Evolutionary conservation across 257 asterid species (phyloP).

Genomic region (Plectranthus barbatus): DNA sequence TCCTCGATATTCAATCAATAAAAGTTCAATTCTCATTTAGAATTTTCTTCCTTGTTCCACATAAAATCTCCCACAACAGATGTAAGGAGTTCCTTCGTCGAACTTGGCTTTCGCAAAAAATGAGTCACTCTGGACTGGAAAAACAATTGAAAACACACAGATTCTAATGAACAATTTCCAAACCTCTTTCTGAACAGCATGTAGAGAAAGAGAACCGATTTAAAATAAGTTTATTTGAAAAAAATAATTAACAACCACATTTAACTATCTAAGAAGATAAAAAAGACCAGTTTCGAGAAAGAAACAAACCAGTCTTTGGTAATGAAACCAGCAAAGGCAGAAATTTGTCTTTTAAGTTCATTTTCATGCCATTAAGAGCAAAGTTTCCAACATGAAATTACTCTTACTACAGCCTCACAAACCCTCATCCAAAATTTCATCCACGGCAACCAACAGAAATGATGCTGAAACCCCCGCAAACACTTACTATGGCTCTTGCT

Average conservation of each 20-base stretch:
- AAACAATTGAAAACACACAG: neutral
- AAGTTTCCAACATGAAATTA: too few species aligned
- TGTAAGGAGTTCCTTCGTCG: neutral
- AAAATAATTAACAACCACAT: neutral
- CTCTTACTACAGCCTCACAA: neutral
- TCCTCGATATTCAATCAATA: too few species aligned
- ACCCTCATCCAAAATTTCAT: neutral
- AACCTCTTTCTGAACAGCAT: neutral
- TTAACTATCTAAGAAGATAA: neutral
- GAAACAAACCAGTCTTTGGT: neutral
- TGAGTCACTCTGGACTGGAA: neutral
- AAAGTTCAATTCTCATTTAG: too few species aligned
- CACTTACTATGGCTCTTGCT: conserved; percentile 75
- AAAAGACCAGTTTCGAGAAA: neutral
- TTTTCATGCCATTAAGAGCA: too few species aligned
- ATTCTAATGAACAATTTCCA: neutral
- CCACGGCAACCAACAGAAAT: conserved; percentile 5
- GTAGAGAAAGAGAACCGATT: neutral
- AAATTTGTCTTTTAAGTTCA: too few species aligned
- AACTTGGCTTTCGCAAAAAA: neutral
- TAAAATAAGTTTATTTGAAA: too few species aligned
- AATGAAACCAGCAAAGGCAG: too few species aligned
- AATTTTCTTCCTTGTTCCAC: too few species aligned
- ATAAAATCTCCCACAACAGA: too few species aligned
- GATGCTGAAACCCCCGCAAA: neutral